phyloP scores from a whole-genome alignment of 2,329 filamentous ascomycete genomes.

The Penicillium brasilianum region DNA sequence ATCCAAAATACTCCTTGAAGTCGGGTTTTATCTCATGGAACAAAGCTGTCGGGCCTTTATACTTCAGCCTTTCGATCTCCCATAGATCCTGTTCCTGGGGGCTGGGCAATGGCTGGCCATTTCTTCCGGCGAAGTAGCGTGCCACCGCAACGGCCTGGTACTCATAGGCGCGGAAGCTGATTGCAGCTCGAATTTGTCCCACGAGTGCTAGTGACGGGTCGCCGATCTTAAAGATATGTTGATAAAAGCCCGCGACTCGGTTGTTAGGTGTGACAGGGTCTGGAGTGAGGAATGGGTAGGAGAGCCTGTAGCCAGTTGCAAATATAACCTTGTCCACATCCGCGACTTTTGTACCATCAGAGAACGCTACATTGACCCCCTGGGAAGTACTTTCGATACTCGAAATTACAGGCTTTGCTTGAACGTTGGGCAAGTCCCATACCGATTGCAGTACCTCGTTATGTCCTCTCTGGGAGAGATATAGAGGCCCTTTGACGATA shows the following conservation, averaged over 20 bases:
- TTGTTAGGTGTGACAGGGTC: neutral
- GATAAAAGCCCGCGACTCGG: neutral
- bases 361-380: neutral
- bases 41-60: neutral
- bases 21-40: neutral
- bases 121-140: neutral
- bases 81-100: neutral
- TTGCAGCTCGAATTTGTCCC: neutral
- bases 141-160: neutral
- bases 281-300: neutral
- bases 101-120: neutral
- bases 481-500: neutral
- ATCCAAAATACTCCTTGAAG: neutral
- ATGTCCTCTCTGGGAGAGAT: neutral
- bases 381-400: neutral
- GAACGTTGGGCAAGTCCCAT: neutral
- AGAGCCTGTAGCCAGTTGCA: neutral
- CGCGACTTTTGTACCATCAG: neutral
- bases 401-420: neutral
- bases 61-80: neutral
- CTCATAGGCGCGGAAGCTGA: neutral
- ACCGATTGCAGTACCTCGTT: neutral
- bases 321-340: neutral
- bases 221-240: neutral
- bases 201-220: neutral